Evolutionary conservation across 1,284 basidiomycete species (phyloP), one percentile per base, ranked within the genome.

Genomic region (Microbotryum silenes-acaulis): DNA sequence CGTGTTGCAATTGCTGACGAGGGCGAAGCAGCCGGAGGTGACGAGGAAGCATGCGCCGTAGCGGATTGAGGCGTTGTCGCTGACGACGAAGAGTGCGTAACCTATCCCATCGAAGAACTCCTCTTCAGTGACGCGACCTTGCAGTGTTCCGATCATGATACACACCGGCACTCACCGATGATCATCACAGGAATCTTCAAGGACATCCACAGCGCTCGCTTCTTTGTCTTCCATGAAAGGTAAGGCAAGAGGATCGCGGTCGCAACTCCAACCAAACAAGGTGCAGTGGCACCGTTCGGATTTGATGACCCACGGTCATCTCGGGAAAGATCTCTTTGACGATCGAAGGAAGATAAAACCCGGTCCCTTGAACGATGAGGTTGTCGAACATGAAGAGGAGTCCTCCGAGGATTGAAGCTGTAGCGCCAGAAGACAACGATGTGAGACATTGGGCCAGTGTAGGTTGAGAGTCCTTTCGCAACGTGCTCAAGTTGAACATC

Each of bases 361-460:
- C 73, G 5, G 72, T 61, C 6, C 73, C 70, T 59, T 68, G 73
- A 0, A 74, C 73, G 9, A 71, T 72, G 47, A 76, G 71, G 71
- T 78, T 78, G 69, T 76, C 72, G 56, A 77, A 63, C 5, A 78
- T 55, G 70, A 76, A 77, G 57, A 75, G 73, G 27, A 72, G 33
- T 2, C 73, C 70, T 46, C 67, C 60, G 25, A 66, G 54, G 21
- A 74, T 48, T 0, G 70, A 42, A 42, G 37, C 37, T 42, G 2
- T 12, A 1, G 37, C 16, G 16, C 12, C 12, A 12, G 16, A 42
- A 27, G 27, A 5, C 6, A 6, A 27, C 6, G 6, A 27, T 27
- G 5, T 27, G 27, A 6, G 27, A 6, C 27, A 6, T 27, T 27
- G 4, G 27, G 27, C 27, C 27, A 27, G 27, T 6, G 27, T 27